These are phyloP conservation scores for Chaetomium fimeti DNA, from an alignment of 495 filamentous ascomycete species.

Conservation along the genomic window DNA sequence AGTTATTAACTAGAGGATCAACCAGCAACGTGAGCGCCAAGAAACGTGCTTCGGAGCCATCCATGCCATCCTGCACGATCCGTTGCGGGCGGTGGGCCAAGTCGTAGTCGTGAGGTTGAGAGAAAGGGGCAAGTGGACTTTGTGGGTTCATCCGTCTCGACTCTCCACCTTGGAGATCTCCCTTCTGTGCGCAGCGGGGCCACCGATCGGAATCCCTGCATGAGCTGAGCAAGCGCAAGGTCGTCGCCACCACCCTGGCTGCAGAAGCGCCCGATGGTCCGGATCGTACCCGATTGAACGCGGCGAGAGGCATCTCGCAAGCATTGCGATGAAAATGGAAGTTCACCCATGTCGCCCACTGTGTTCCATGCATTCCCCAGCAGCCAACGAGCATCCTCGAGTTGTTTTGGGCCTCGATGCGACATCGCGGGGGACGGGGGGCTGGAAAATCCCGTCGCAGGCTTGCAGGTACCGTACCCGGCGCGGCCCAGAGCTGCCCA, in stretches of 20 bases:
- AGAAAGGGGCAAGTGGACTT: too few species aligned
- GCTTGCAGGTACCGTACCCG: conserved; percentile 11
- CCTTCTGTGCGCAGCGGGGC: not conserved
- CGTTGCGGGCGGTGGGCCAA: too few species aligned
- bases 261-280: conserved; percentile 7
- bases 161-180: too few species aligned
- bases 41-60: not conserved
- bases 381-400: not conserved
- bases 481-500: not conserved
- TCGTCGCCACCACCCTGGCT: not conserved
- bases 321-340: conserved; percentile 11
- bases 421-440: not conserved
- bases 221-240: not conserved
- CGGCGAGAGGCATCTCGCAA: not conserved
- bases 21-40: not conserved
- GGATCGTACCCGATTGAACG: conserved; percentile 16
- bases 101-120: too few species aligned
- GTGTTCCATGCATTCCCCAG: not conserved
- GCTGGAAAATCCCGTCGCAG: not conserved
- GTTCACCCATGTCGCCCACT: not conserved
- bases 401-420: conserved; percentile 3
- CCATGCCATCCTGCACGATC: too few species aligned
- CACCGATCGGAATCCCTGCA: not conserved
- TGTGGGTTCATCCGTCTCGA: too few species aligned
- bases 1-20: not conserved